Evolutionary conservation across 768 basidiomycete species (phyloP), one percentile per base, ranked within the genome.

Genomic region (Tubosaeta sp.): DNA sequence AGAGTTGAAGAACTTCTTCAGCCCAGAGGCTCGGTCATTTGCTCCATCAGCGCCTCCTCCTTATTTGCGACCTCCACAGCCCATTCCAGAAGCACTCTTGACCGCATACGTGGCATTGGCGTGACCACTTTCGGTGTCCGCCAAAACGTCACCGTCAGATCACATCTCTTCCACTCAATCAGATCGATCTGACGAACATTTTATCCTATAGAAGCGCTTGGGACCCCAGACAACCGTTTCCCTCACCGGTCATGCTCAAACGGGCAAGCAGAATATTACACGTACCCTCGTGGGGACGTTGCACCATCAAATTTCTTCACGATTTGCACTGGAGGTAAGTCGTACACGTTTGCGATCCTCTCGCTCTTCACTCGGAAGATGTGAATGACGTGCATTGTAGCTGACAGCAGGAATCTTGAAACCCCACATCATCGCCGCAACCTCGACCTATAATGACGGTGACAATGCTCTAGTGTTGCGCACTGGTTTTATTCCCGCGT

Each of bases 231-330:
- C 81, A 2, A 67, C 67, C 38, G 19, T 79, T 8, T 56, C 64
- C 19, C 57, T 81, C 22, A 68, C 71, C 46, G 71, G 73, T 35
- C 69, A 70, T 49, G 68, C 74, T 58, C 69, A 66, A 30, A 41
- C 56, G 2, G 55, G 57, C 29, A 12, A 58, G 44, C 54, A 52
- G 45, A 55, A 34, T 39, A 63, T 58, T 19, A 59, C 67, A 10
- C 74, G 74, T 14, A 77, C 76, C 50, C 63, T 93, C 34, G 62
- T 81, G 22, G 88, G 87, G 32, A 89, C 89, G 2, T 67, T 94
- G 43, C 80, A 78, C 50, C 86, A 92, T 66, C 87, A 90, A 59
- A 82, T 81, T 61, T 88, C 87, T 25, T 86, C 88, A 13, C 78
- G 80, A 44, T 59, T 82, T 51, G 64, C 66, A 39, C 69, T 76